Base-by-base conservation (phyloP, 345 rosid species). In the Microthlaspi erraticum region DNA sequence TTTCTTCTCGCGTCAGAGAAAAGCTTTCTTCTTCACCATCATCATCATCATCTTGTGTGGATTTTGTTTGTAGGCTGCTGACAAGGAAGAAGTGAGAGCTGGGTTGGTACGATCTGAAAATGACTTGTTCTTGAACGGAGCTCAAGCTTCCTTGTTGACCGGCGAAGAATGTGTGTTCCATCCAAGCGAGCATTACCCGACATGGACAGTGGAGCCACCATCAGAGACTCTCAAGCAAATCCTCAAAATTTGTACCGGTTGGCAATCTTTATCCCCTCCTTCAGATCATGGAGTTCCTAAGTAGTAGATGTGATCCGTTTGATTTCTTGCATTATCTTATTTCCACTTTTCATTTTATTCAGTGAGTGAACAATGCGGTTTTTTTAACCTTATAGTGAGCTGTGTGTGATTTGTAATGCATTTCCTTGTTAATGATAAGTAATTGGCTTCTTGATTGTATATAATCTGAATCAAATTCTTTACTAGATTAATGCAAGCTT, bases 51-150 rank as follows among this genome's bases (percentile, higher is more conserved):
- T 45, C 64, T 56, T 41, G n/a, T 51, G 43, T 51, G 17, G 41
- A 43, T 70, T 61, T 61, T 68, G 14, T 78, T 13, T 50, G 45
- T 63, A 85, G 92, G 88, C 90, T 16, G 76, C 83, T 6, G 90
- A 85, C 68, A 79, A 54, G 77, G 85, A 77, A 51, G 84, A 80
- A 75, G 77, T 80, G n/a, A 78, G 60, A 56, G 81, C 91, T 17
- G 90, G 90, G n/a, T 53, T 80, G 58, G 78, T 86, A 76, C 82
- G 69, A 66, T 86, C 88, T 18, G 88, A 84, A 67, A 85, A 86
- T 59, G 91, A 86, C 78, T 49, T 75, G 73, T 79, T 86, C 71
- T 83, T 86, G 59, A 80, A 73, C 38, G 89, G 87, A 73, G 89
- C 89, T 74, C 81, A 83, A 68, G 36, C 83, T 18, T 64, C 79